Percentiles rank a stretch among this genome's conserved stretches.
Evolutionary conservation across 495 filamentous ascomycete species (phyloP).

Genomic region (Daldinia concentrica): DNA sequence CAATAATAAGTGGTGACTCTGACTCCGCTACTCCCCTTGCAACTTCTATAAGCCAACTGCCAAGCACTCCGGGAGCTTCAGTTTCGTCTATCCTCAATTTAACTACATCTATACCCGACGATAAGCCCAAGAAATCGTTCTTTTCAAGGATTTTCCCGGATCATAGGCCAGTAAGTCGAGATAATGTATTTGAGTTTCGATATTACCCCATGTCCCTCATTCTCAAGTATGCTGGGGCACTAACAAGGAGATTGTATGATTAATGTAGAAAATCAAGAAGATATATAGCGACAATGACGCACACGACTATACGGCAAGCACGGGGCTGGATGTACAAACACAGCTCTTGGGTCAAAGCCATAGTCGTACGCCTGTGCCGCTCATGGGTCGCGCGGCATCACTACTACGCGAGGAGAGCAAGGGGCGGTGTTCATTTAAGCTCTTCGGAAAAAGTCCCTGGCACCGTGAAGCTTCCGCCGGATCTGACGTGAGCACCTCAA

Average conservation of each 20-base stretch:
- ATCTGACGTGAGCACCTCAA: conserved; percentile 49
- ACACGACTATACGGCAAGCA: conserved; percentile 13
- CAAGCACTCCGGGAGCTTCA: neutral
- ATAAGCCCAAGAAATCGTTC: conserved; percentile 38
- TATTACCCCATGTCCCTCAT: neutral
- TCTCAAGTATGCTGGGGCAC: neutral
- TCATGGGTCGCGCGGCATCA: conserved; percentile 28
- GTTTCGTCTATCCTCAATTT: conserved; percentile 18
- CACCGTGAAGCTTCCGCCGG: conserved; percentile 50
- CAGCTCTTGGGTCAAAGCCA: conserved; percentile 6
- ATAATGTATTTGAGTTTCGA: neutral
- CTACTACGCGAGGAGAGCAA: conserved; percentile 32
- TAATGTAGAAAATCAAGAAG: conserved; percentile 25
- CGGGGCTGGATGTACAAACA: neutral
- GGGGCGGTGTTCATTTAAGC: conserved; percentile 35
- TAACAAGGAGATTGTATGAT: neutral
- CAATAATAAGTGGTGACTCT: conserved; percentile 4
- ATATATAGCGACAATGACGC: conserved; percentile 13
- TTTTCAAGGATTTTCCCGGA: conserved; percentile 37
- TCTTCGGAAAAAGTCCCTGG: conserved; percentile 55
- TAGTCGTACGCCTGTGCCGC: conserved; percentile 8
- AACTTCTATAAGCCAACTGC: neutral
- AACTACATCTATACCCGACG: neutral
- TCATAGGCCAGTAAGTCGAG: conserved; percentile 32
- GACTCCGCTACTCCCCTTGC: conserved; percentile 15